Percentiles rank a stretch among this genome's conserved stretches.
Evolutionary conservation across 2,329 filamentous ascomycete genomes (phyloP).

Genomic region (Hypomyces rosellus): DNA sequence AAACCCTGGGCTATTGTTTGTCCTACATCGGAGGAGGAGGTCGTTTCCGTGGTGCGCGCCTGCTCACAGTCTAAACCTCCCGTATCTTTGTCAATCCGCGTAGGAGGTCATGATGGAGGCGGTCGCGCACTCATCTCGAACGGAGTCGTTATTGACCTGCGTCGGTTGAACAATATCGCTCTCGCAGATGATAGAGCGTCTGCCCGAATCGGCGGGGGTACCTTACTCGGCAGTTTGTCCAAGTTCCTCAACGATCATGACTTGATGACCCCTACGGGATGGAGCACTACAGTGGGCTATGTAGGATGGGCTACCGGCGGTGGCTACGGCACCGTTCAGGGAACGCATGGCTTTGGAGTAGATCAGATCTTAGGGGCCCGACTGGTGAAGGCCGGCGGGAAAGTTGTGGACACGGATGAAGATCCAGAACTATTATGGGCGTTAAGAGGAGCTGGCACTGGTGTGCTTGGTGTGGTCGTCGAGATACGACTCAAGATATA

Average conservation of each 20-base stretch:
- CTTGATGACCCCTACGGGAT: conserved; percentile 11
- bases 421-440: conserved; percentile 21
- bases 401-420: conserved; percentile 19
- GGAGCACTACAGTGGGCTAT: conserved; percentile 21
- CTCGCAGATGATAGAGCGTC: conserved; percentile 6
- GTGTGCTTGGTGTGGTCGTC: conserved; percentile 21
- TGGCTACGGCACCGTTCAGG: conserved; percentile 27
- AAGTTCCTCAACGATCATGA: conserved; percentile 8
- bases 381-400: conserved; percentile 21
- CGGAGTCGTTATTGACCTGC: conserved; percentile 10
- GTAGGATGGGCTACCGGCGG: conserved; percentile 30
- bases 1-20: conserved; percentile 3
- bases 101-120: conserved; percentile 11
- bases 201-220: conserved; percentile 8
- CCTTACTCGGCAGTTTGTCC: conserved; percentile 3
- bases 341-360: conserved; percentile 25
- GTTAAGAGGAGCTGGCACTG: conserved; percentile 21
- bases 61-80: background rate
- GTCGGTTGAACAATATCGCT: conserved; percentile 4
- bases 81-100: conserved; percentile 8
- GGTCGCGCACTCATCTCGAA: conserved; percentile 9
- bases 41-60: conserved; percentile 3
- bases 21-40: background rate
- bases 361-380: conserved; percentile 31
- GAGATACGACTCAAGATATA: conserved; percentile 22